phyloP scores from a whole-genome alignment of 2,329 filamentous ascomycete species.

The Botryosphaeria dothidea region DNA sequence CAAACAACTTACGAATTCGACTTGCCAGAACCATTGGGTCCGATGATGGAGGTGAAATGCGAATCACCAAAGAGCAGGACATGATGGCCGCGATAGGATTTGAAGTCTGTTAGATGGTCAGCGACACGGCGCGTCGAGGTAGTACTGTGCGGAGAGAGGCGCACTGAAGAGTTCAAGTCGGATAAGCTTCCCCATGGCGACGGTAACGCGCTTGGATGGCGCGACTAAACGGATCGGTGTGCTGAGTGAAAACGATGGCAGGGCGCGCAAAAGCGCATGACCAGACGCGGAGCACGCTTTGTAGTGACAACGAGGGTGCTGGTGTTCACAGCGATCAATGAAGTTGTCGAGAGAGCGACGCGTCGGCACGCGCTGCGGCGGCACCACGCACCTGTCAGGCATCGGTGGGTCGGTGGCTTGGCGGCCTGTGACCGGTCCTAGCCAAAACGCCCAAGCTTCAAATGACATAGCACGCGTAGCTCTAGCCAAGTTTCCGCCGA shows the following conservation, averaged over 20 bases:
- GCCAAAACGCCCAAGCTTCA: conserved; percentile 3
- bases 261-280: conserved; percentile 14
- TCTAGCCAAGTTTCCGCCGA: conserved; percentile 12
- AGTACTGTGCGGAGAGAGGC: conserved; percentile 34
- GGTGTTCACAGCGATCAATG: neutral
- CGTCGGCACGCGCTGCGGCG: conserved; percentile 16
- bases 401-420: neutral
- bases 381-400: neutral
- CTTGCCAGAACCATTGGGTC: conserved; percentile 98
- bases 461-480: conserved; percentile 3
- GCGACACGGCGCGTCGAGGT: conserved; percentile 18
- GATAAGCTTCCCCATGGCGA: conserved; percentile 87
- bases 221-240: neutral
- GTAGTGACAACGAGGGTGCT: neutral
- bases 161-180: conserved; percentile 90
- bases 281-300: conserved; percentile 1
- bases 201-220: neutral
- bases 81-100: conserved; percentile 98
- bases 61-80: conserved; percentile 92
- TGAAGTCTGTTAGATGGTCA: conserved; percentile 72
- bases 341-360: conserved; percentile 17
- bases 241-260: neutral
- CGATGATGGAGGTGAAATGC: conserved; percentile 98
- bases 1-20: conserved; percentile 80
- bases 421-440: neutral